These are phyloP conservation scores for Elsinoe ampelina DNA, from an alignment of 2,329 filamentous ascomycete species.

Conservation along the genomic window DNA sequence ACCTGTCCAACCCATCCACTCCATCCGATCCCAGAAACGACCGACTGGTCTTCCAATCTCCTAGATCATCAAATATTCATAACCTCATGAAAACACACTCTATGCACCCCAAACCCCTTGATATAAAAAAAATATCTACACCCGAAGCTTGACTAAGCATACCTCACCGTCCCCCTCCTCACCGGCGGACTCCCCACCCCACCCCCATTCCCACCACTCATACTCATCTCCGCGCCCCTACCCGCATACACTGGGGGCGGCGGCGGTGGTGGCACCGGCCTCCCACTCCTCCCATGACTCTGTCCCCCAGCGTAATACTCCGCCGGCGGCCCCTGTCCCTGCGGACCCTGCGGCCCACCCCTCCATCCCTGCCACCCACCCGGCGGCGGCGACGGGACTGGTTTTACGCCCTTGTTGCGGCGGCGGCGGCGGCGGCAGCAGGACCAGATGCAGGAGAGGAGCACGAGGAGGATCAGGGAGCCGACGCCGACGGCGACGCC, in stretches of 20 bases:
- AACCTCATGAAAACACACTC: constrained; percentile 1
- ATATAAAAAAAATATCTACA: neutral
- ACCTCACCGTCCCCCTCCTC: constrained; percentile 14
- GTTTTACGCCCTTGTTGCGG: constrained; percentile 16
- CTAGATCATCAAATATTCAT: neutral
- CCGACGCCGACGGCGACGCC: constrained; percentile 65
- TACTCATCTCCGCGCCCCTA: neutral
- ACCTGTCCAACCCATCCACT: neutral
- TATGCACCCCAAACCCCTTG: neutral
- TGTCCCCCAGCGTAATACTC: constrained; percentile 11
- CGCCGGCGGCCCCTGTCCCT: constrained; percentile 12
- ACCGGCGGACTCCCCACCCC: constrained; percentile 14
- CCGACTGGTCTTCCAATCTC: neutral
- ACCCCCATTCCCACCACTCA: neutral
- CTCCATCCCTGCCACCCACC: constrained; percentile 29
- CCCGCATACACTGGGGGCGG: neutral
- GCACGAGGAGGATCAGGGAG: constrained; percentile 57
- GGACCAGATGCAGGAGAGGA: constrained; percentile 57
- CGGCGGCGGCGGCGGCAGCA: constrained; percentile 38
- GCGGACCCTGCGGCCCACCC: constrained; percentile 8
- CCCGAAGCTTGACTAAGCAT: constrained; percentile 13
- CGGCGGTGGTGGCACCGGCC: constrained; percentile 7
- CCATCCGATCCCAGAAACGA: neutral
- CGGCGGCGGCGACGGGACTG: constrained; percentile 18
- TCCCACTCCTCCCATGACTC: neutral